Evolutionary conservation across 805 yeast species (phyloP).

Genomic region (Schwanniomyces occidentalis): DNA sequence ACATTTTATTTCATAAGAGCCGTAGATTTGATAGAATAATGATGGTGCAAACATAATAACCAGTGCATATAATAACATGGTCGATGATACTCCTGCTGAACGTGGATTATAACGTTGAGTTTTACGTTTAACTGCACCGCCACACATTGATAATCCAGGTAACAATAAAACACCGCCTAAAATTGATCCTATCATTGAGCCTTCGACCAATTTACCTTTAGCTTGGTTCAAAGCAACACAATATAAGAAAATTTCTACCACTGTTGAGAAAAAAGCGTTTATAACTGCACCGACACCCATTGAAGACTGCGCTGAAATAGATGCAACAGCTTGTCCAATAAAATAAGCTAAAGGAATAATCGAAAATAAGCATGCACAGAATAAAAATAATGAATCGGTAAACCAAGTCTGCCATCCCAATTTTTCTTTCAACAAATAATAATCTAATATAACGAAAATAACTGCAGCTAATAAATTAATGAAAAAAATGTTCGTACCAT

Average conservation of each 20-base stretch:
- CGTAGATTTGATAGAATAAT: constrained; percentile 83
- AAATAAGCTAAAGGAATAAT: constrained; percentile 94
- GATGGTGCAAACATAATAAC: constrained; percentile 93
- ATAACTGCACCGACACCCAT: constrained; percentile 99
- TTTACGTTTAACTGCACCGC: constrained; percentile 89
- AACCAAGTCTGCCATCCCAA: constrained; percentile 39
- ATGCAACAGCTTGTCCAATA: constrained; percentile 99
- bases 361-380: constrained; percentile 74
- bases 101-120: constrained; percentile 95
- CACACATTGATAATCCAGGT: constrained; percentile 97
- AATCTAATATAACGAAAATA: constrained; percentile 78
- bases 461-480: constrained; percentile 82
- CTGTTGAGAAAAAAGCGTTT: constrained; percentile 94
- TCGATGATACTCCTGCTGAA: constrained; percentile 95
- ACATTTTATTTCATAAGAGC: constrained; percentile 79
- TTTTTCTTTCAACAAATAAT: constrained; percentile 55
- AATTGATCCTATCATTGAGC: constrained; percentile 91
- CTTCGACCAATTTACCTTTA: constrained; percentile 90
- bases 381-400: constrained; percentile 66
- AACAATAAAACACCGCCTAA: constrained; percentile 86
- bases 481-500: constrained; percentile 92
- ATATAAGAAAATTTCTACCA: constrained; percentile 89
- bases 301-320: constrained; percentile 96
- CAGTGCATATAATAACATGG: constrained; percentile 89
- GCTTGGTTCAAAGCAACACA: constrained; percentile 86